Evolutionary conservation across 139 green algal genomes (phyloP).

Genomic region (Coccomyxa sp.): DNA sequence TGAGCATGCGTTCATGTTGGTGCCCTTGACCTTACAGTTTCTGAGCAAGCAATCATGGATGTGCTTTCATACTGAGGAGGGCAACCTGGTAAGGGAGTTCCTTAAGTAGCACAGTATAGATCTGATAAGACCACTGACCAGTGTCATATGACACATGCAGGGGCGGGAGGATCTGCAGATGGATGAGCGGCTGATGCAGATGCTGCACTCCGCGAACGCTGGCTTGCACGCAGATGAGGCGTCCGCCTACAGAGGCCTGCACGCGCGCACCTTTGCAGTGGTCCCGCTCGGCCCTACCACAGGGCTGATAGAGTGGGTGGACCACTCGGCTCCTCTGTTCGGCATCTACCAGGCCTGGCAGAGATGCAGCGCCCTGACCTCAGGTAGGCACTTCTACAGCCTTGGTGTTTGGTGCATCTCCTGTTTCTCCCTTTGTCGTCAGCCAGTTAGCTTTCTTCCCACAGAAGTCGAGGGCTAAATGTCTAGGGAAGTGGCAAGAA

Average conservation of each 20-base stretch:
- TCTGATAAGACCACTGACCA: no score
- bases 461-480: no score
- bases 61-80: no score
- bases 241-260: neutral
- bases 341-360: slow-evolving; percentile 76
- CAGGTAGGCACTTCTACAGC: no score
- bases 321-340: slow-evolving; percentile 68
- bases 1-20: no score
- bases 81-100: no score
- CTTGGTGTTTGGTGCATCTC: neutral
- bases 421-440: neutral
- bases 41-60: no score
- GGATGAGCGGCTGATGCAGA: slow-evolving; percentile 81
- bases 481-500: no score
- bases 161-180: slow-evolving; percentile 82
- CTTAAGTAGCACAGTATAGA: no score
- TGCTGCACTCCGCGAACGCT: slow-evolving; percentile 47
- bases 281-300: slow-evolving; percentile 61
- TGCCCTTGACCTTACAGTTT: no score
- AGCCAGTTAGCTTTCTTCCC: no score
- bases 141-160: no score
- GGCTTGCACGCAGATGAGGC: slow-evolving; percentile 28
- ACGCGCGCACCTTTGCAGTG: slow-evolving; percentile 57
- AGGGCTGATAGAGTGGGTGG: slow-evolving; percentile 84
- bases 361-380: slow-evolving; percentile 4